Evolutionary conservation across 345 rosid genomes (phyloP).

Genomic region (Camelina hispida): DNA sequence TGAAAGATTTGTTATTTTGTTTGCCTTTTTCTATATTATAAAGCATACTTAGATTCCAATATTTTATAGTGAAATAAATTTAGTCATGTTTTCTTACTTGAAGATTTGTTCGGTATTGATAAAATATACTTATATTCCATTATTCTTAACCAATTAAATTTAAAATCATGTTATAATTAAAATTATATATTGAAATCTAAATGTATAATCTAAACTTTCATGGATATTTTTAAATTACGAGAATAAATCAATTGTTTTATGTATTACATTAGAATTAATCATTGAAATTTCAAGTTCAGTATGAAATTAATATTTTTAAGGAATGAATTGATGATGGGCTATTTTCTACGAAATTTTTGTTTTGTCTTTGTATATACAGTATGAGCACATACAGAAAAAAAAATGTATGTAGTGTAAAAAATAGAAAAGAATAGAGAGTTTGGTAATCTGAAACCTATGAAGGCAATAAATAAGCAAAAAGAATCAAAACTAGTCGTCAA

Average conservation of each 20-base stretch:
- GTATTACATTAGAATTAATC: not conserved
- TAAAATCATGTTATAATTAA: not conserved
- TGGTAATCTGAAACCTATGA: not conserved
- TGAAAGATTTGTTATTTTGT: constrained; percentile 42
- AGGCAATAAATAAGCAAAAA: not conserved
- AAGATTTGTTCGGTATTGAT: not conserved
- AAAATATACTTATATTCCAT: constrained; percentile 10
- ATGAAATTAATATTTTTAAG: not conserved
- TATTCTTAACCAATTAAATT: not conserved
- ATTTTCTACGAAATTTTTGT: not conserved
- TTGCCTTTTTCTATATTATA: constrained; percentile 16
- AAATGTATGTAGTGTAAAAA: not conserved
- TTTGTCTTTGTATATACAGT: not conserved
- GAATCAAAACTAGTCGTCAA: constrained; percentile 22
- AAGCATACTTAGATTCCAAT: constrained; percentile 3
- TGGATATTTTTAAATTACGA: not conserved
- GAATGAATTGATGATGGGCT: not conserved
- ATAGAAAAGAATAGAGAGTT: not conserved
- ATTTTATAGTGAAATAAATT: not conserved
- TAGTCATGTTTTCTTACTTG: constrained; percentile 11
- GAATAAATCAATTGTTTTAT: not conserved
- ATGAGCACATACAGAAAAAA: not conserved
- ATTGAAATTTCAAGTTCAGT: not conserved
- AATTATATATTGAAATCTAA: not conserved
- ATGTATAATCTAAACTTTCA: not conserved